Evolutionary conservation across 129 eudicot species (phyloP), one percentile per base, ranked within the genome.

Genomic region (Flaveria robusta): DNA sequence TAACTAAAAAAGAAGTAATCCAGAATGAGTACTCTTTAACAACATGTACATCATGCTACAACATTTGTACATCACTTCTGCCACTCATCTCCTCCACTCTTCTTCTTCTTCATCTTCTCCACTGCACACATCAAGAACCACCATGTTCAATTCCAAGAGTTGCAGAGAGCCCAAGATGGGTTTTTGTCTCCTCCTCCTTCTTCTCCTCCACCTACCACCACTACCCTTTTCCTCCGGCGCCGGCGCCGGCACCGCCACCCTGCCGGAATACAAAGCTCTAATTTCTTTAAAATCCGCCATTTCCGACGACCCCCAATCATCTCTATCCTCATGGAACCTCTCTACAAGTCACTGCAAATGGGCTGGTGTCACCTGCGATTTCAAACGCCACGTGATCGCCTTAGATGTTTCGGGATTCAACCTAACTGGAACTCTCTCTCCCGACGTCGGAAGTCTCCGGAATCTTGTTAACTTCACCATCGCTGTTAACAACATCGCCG

Each of bases 301-400:
- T 24, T 47, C 94, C 49, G 80, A 77, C 49, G 94, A 90, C 85
- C 92, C 98, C 1, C 88, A 83, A 27, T 74, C 87, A 24, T 39
- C 86, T 13, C 87, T 92, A 34, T 71, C 87, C 14, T 76, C 96
- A 11, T 92, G 98, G 98, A 75, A 74, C 41, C 11, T 76, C 75
- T 70, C 85, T 79, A 88, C 93, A 65, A 69, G 80, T 42, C 90
- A 88, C 83, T 92, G 98, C 78, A 83, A 85, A 9, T 92, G 96
- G 96, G 34, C 72, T 8, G 92, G 91, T 24, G 85, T 92, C 79
- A 86, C 90, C n/a, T 92, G 98, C 87, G 89, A 83, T 49, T 9
- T 74, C n/a, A 43, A 80, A 50, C 87, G 87, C 24, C 91, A 80
- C 76, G 98, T 92, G 39, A 85, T 74, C 55, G 71, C 87, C 7